phyloP scores from a whole-genome alignment of 2,329 filamentous ascomycete genomes.

The Colletotrichum camelliae region DNA sequence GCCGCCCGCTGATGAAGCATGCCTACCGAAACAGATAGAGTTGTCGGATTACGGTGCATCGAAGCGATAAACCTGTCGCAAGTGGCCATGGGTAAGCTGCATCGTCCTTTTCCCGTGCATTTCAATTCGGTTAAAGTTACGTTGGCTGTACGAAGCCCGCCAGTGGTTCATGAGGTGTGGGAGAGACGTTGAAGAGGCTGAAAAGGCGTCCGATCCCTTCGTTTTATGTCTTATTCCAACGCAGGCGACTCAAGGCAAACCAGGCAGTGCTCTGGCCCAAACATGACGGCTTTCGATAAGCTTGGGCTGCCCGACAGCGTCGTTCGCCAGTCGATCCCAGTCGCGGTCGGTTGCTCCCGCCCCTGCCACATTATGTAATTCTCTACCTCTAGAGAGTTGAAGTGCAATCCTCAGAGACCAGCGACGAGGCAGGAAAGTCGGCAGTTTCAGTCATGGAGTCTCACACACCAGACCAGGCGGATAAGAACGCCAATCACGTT shows the following conservation, averaged over 20 bases:
- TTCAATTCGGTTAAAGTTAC: background rate
- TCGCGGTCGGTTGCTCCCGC: conserved; percentile 6
- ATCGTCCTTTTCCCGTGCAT: background rate
- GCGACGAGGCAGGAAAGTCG: background rate
- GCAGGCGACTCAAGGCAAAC: background rate
- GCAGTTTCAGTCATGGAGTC: background rate
- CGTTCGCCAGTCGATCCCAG: background rate
- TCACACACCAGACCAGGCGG: background rate
- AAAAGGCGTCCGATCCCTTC: background rate
- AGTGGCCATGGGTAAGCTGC: conserved; percentile 6
- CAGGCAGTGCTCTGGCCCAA: conserved; percentile 1
- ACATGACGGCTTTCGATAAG: background rate
- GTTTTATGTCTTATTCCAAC: background rate
- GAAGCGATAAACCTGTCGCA: conserved; percentile 6
- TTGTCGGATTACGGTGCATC: background rate
- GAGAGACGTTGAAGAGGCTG: conserved; percentile 1
- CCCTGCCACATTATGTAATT: conserved; percentile 9
- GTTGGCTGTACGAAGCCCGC: background rate
- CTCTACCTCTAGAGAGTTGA: background rate
- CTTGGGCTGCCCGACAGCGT: background rate
- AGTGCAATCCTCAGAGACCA: background rate
- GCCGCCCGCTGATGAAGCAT: background rate
- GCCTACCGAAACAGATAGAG: background rate
- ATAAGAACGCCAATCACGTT: too few relatives aligned
- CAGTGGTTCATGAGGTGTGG: background rate